These are phyloP conservation scores for Pseudogymnoascus sp. DNA, from an alignment of 2,329 filamentous ascomycete species.

Conservation along the genomic window DNA sequence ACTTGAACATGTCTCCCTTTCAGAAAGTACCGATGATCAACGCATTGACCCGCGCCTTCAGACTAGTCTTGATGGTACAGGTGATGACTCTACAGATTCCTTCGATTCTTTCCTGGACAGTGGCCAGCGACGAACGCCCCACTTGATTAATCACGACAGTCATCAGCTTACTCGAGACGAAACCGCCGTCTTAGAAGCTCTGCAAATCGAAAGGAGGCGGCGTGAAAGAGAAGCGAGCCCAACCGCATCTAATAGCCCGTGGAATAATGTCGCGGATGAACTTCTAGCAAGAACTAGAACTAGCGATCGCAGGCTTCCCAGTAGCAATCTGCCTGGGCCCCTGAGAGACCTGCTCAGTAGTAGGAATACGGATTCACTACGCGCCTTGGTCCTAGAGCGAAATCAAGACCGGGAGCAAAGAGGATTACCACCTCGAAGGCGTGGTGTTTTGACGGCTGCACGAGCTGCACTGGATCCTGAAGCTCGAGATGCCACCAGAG, in stretches of 20 bases:
- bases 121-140: background rate
- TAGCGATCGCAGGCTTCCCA: conserved; percentile 19
- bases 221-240: conserved; percentile 26
- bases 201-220: conserved; percentile 44
- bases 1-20: conserved; percentile 19
- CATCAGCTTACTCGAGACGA: conserved; percentile 41
- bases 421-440: conserved; percentile 21
- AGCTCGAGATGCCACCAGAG: conserved; percentile 20
- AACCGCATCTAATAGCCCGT: conserved; percentile 10
- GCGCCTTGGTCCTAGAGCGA: conserved; percentile 28
- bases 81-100: background rate
- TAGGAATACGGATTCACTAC: conserved; percentile 23
- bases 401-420: conserved; percentile 27
- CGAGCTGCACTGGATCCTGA: conserved; percentile 10
- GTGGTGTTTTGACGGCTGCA: conserved; percentile 19
- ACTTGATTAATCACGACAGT: background rate
- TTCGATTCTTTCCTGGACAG: background rate
- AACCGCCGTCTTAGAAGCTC: conserved; percentile 47
- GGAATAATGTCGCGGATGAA: conserved; percentile 13
- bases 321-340: conserved; percentile 20
- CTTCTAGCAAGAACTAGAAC: conserved; percentile 14
- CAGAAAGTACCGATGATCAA: conserved; percentile 19
- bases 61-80: background rate
- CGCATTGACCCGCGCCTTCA: conserved; percentile 24
- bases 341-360: conserved; percentile 27